Conservation (phyloP, 345 rosid species). For the Linum lewisii region DNA sequence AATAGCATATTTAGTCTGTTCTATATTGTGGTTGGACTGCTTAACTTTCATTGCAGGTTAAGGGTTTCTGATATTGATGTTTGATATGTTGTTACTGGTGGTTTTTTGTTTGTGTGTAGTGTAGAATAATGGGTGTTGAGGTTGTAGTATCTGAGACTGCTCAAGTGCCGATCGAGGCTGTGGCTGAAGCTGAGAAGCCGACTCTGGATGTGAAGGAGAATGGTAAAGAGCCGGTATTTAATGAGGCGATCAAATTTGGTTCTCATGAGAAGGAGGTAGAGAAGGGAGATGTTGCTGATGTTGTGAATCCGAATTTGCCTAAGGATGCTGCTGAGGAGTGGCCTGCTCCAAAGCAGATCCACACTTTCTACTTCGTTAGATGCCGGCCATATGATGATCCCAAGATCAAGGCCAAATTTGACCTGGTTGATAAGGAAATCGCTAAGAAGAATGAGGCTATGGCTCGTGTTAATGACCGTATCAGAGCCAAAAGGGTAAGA, state of each 20-base stretch:
- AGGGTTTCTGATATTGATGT: too few species aligned
- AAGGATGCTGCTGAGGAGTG: conserved; percentile 71
- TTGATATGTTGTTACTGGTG: too few species aligned
- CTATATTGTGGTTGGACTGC: too few species aligned
- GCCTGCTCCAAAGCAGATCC: conserved; percentile 64
- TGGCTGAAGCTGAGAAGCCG: conserved; percentile 25
- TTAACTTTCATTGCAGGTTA: too few species aligned
- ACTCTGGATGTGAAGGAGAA: conserved; percentile 30
- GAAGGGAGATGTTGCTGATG: conserved; percentile 35
- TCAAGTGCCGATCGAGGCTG: conserved; percentile 40
- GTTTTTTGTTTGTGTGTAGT: too few species aligned
- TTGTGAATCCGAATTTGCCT: conserved; percentile 33
- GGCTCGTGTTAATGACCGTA: conserved; percentile 26
- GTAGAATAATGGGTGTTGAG: conserved; percentile 65
- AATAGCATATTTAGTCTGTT: too few species aligned
- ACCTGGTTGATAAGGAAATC: conserved; percentile 55
- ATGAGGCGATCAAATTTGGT: conserved; percentile 46
- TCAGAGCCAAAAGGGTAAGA: conserved; percentile 59
- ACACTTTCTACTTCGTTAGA: conserved; percentile 51
- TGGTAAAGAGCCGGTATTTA: conserved; percentile 35
- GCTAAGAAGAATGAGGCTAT: conserved; percentile 35
- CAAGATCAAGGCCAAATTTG: conserved; percentile 48
- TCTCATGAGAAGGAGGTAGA: conserved; percentile 42
- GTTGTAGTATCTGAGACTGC: conserved; percentile 65
- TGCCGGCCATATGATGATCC: conserved; percentile 51